Conservation (phyloP, 495 filamentous ascomycete species). For the Lasiosphaeria ovina region DNA sequence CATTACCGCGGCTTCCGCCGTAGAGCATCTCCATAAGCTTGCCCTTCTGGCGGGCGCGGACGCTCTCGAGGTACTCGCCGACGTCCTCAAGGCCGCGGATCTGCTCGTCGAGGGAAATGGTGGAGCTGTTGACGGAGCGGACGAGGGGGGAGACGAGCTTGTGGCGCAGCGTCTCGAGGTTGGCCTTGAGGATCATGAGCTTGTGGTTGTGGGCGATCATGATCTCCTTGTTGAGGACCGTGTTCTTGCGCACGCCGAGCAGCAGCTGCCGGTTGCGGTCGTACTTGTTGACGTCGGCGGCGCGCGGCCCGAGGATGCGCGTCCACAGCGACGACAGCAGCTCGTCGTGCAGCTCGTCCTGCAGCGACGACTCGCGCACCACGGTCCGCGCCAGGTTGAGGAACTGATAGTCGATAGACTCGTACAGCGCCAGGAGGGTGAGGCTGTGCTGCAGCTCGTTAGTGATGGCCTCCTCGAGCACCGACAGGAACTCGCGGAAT, state of each 20-base stretch:
- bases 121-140: slow-evolving; percentile 62
- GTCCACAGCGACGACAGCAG: slow-evolving; percentile 84
- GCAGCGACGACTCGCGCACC: slow-evolving; percentile 72
- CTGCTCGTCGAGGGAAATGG: slow-evolving; percentile 75
- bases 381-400: slow-evolving; percentile 84
- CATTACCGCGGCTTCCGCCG: slow-evolving; percentile 41
- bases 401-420: slow-evolving; percentile 84
- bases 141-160: slow-evolving; percentile 82
- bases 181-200: slow-evolving; percentile 73
- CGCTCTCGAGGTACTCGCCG: slow-evolving; percentile 67
- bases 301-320: slow-evolving; percentile 71
- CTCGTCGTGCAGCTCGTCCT: slow-evolving; percentile 75
- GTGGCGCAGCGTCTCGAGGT: slow-evolving; percentile 70
- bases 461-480: slow-evolving; percentile 84
- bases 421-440: slow-evolving; percentile 77
- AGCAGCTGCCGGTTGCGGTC: slow-evolving; percentile 80
- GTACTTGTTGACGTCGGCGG: slow-evolving; percentile 72
- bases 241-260: slow-evolving; percentile 71
- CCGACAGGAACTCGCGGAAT: slow-evolving; percentile 81
- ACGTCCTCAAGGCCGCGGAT: slow-evolving; percentile 77
- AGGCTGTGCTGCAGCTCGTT: slow-evolving; percentile 75
- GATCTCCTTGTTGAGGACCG: slow-evolving; percentile 79
- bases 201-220: slow-evolving; percentile 80
- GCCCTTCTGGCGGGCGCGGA: slow-evolving; percentile 74
- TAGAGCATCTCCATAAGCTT: slow-evolving; percentile 80